Evolutionary conservation across 2,329 filamentous ascomycete species (phyloP).

Genomic region (Alternaria metachromatica): DNA sequence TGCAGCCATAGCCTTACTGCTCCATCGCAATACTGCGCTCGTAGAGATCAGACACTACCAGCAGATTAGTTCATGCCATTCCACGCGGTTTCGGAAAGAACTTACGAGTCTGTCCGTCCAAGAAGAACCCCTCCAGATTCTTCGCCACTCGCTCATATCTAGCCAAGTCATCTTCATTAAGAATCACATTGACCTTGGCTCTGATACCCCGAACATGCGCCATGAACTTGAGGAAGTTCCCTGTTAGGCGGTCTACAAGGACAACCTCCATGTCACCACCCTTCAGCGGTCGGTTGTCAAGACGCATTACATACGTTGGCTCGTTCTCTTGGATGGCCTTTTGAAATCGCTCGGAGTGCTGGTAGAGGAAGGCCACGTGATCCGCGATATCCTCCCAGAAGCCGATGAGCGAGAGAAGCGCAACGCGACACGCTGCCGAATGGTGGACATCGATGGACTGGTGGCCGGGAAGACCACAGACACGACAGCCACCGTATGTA

Average conservation of each 20-base stretch:
- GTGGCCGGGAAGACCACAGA: constrained; percentile 32
- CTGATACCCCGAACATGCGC: constrained; percentile 17
- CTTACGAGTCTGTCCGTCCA: constrained; percentile 21
- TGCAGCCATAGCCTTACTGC: neutral
- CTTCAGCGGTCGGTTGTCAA: constrained; percentile 10
- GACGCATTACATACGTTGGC: constrained; percentile 28
- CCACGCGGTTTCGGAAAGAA: neutral
- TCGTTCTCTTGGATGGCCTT: constrained; percentile 13
- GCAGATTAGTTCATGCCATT: neutral
- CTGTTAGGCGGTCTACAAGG: constrained; percentile 22
- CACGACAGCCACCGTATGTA: constrained; percentile 11
- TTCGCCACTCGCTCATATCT: constrained; percentile 10
- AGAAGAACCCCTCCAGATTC: constrained; percentile 21
- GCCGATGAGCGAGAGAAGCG: constrained; percentile 18
- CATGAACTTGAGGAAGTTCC: constrained; percentile 29
- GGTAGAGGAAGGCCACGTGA: constrained; percentile 18
- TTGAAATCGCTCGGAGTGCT: constrained; percentile 19
- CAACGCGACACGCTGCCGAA: constrained; percentile 15
- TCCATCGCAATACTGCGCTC: constrained; percentile 12
- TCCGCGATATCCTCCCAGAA: constrained; percentile 26
- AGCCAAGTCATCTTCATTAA: constrained; percentile 8
- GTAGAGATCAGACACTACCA: constrained; percentile 17
- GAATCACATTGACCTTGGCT: constrained; percentile 17
- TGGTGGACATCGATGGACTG: constrained; percentile 14
- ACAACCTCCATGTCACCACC: constrained; percentile 19